phyloP scores from a whole-genome alignment of 2,329 filamentous ascomycete species.

The Neopestalotiopsis sp. region DNA sequence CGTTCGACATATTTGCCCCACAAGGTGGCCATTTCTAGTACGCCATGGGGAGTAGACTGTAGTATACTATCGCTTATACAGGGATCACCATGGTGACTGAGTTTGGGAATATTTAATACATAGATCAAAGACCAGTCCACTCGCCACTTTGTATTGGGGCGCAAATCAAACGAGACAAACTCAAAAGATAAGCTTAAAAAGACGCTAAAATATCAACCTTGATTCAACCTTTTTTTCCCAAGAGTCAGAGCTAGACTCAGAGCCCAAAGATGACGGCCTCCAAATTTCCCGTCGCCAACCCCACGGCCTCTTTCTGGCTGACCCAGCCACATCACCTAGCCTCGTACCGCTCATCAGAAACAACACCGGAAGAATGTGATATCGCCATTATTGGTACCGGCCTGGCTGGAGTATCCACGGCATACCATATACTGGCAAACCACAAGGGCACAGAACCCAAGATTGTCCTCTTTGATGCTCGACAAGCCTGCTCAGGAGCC shows the following conservation, averaged over 20 bases:
- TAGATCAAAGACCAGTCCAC: not conserved
- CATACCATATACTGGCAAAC: constrained; percentile 10
- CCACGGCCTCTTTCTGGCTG: constrained; percentile 14
- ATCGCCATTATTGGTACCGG: constrained; percentile 14
- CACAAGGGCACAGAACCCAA: not conserved
- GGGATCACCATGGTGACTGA: not conserved
- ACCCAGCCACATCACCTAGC: constrained; percentile 6
- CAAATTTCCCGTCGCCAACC: constrained; percentile 11
- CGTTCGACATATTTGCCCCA: constrained; percentile 2
- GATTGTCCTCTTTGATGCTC: constrained; percentile 12
- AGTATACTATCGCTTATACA: not conserved
- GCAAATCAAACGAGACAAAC: not conserved
- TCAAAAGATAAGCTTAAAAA: not conserved
- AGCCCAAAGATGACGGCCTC: not conserved
- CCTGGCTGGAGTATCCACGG: constrained; percentile 3
- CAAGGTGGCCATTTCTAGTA: not conserved
- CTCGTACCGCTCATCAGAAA: constrained; percentile 9
- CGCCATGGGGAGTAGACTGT: not conserved
- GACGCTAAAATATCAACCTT: too few species aligned
- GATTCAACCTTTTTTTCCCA: not conserved
- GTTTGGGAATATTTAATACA: not conserved
- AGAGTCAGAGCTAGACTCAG: not conserved
- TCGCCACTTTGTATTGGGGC: too few species aligned
- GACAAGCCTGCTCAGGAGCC: constrained; percentile 15
- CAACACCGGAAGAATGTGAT: constrained; percentile 8